Evolutionary conservation across 1,139 yeast genomes (phyloP).

Genomic region (Pichia sp.): DNA sequence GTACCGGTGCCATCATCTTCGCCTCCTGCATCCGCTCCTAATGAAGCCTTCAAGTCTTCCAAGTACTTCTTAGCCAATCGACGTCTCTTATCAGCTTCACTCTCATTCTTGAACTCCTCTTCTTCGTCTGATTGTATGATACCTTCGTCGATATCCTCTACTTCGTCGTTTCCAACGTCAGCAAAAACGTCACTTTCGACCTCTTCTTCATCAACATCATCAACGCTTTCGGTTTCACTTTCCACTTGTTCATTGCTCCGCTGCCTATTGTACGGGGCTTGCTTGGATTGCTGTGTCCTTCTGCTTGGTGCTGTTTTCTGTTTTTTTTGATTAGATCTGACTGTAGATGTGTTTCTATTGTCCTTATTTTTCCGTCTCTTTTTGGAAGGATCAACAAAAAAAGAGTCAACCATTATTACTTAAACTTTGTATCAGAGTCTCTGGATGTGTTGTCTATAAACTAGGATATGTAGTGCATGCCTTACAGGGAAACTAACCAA

Average conservation of each 20-base stretch:
- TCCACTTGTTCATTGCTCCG: conserved; percentile 1
- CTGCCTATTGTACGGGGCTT: conserved; percentile 18
- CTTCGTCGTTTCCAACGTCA: conserved; percentile 33
- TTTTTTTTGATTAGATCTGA: conserved; percentile 21
- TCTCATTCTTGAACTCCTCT: conserved; percentile 69
- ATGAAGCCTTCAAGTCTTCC: conserved; percentile 55
- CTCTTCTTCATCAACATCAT: conserved; percentile 40
- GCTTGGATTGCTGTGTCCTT: conserved; percentile 9
- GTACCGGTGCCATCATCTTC: conserved; percentile 49
- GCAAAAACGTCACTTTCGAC: conserved; percentile 38
- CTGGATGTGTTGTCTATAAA: too few species aligned
- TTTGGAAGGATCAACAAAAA: conserved; percentile 58
- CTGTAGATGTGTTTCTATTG: conserved; percentile 27
- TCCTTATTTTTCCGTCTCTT: conserved; percentile 48
- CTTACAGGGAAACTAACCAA: too few species aligned
- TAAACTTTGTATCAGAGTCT: too few species aligned
- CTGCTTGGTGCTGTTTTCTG: conserved; percentile 16
- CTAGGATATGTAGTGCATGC: too few species aligned
- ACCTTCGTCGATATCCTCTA: conserved; percentile 33
- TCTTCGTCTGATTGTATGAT: conserved; percentile 56
- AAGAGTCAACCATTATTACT: conserved; percentile 50
- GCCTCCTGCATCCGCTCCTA: conserved; percentile 28
- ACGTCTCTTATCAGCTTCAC: conserved; percentile 90
- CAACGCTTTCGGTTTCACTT: conserved; percentile 20
- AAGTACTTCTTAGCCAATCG: conserved; percentile 90